phyloP scores from a whole-genome alignment of 1,139 yeast genomes.

The Cylindricascospora bacillispora region DNA sequence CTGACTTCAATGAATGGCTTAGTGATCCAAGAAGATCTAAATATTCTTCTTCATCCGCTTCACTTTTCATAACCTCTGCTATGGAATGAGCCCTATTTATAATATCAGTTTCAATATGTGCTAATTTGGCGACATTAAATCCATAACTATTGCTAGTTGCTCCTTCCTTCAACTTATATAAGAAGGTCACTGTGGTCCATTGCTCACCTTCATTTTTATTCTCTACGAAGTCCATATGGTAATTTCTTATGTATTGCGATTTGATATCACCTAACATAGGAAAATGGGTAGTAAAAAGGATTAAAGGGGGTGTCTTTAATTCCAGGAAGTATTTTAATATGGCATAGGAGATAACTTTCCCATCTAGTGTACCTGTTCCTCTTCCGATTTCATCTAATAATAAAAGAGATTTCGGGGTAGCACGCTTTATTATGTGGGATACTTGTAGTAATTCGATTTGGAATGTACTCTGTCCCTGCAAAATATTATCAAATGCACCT shows the following conservation, averaged over 20 bases:
- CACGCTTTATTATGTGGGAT: slow-evolving; percentile 29
- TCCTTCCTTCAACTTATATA: slow-evolving; percentile 50
- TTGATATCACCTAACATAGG: slow-evolving; percentile 46
- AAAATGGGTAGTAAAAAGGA: slow-evolving; percentile 79
- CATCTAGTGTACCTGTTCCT: slow-evolving; percentile 79
- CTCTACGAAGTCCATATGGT: slow-evolving; percentile 66
- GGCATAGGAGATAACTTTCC: slow-evolving; percentile 74
- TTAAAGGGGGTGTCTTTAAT: slow-evolving; percentile 35
- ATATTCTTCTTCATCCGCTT: too few relatives aligned
- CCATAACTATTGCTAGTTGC: slow-evolving; percentile 61
- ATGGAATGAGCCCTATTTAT: slow-evolving; percentile 37
- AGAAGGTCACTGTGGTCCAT: slow-evolving; percentile 37
- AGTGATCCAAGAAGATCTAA: too few relatives aligned
- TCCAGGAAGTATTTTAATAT: slow-evolving; percentile 53
- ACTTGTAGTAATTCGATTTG: slow-evolving; percentile 39
- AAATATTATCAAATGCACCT: slow-evolving; percentile 33
- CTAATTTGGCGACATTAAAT: slow-evolving; percentile 63
- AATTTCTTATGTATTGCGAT: slow-evolving; percentile 41
- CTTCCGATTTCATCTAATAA: slow-evolving; percentile 42
- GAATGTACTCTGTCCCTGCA: slow-evolving; percentile 36
- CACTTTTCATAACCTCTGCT: slow-evolving; percentile 33
- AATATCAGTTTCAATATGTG: slow-evolving; percentile 43
- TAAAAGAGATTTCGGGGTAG: slow-evolving; percentile 29
- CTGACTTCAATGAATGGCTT: too few relatives aligned
- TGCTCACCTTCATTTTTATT: slow-evolving; percentile 25